Evolutionary conservation across 306 rosid species (phyloP).

Genomic region (Glycine tomentella): DNA sequence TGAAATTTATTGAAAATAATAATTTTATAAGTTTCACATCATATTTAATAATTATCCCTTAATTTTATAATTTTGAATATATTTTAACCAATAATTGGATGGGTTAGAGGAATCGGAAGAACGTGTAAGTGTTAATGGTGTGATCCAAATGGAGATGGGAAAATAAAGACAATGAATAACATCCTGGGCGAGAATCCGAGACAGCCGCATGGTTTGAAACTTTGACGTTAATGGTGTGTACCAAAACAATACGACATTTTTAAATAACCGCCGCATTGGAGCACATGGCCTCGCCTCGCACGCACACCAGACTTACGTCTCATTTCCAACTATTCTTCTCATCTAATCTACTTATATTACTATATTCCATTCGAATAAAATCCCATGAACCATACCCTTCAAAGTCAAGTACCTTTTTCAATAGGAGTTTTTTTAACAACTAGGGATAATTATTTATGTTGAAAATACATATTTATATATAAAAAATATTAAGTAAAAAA

Average conservation of each 20-base stretch:
- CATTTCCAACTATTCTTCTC: background rate
- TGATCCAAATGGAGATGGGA: background rate
- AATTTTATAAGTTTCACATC: no score
- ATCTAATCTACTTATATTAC: no score
- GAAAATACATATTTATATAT: no score
- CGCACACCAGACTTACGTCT: constrained; percentile 12
- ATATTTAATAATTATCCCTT: no score
- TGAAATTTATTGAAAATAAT: no score
- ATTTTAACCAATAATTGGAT: background rate
- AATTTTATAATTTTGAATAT: no score
- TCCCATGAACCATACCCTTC: background rate
- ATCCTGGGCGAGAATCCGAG: constrained; percentile 6
- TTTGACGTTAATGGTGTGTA: constrained; percentile 31
- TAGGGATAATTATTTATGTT: no score
- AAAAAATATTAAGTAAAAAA: no score
- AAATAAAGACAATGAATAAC: constrained; percentile 15
- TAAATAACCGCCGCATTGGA: constrained; percentile 40
- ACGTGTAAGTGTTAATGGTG: background rate
- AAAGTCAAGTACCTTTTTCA: constrained; percentile 2
- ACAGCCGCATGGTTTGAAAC: background rate
- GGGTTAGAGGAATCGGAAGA: background rate
- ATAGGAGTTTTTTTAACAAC: background rate
- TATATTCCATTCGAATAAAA: background rate
- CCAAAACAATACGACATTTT: constrained; percentile 10
- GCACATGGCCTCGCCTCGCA: constrained; percentile 43